phyloP scores from a whole-genome alignment of 495 filamentous ascomycete species.

The Acidiella bohemica region DNA sequence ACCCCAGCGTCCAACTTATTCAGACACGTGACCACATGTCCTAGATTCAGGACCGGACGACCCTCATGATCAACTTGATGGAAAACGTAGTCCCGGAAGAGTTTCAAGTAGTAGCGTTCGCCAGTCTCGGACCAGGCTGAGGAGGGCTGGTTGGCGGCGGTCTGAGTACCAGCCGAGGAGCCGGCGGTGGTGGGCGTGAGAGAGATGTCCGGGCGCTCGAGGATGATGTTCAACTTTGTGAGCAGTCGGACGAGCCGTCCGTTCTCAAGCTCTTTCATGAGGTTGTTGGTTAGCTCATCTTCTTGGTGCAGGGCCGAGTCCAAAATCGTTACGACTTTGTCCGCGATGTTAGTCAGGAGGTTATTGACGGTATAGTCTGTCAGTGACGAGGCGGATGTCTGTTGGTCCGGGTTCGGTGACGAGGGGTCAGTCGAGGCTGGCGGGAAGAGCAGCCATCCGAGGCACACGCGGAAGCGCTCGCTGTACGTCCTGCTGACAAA shows the following conservation, averaged over 20 bases:
- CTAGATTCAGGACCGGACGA: constrained; percentile 66
- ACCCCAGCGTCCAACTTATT: constrained; percentile 86
- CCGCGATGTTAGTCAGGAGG: constrained; percentile 62
- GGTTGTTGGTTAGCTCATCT: constrained; percentile 55
- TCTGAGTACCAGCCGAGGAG: constrained; percentile 1
- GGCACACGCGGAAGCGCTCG: constrained; percentile 54
- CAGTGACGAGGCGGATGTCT: constrained; percentile 30
- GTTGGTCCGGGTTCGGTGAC: neutral
- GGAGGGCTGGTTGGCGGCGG: constrained; percentile 8
- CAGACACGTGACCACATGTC: constrained; percentile 66
- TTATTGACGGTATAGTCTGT: constrained; percentile 55
- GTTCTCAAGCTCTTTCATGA: constrained; percentile 78
- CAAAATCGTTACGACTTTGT: constrained; percentile 53
- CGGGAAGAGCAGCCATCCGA: constrained; percentile 58
- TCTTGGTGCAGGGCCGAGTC: constrained; percentile 61
- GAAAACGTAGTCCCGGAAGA: constrained; percentile 95
- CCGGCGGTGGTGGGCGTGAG: constrained; percentile 4
- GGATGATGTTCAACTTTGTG: constrained; percentile 70
- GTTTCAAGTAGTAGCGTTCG: constrained; percentile 76
- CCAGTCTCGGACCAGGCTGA: constrained; percentile 69
- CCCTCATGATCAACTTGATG: constrained; percentile 81
- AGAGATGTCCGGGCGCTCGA: constrained; percentile 64
- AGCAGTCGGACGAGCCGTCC: constrained; percentile 71
- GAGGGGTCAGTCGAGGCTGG: constrained; percentile 9
- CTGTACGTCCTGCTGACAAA: constrained; percentile 59